Evolutionary conservation across 768 basidiomycete genomes (phyloP), one percentile per base, ranked within the genome.

Genomic region (Phaffia australis): DNA sequence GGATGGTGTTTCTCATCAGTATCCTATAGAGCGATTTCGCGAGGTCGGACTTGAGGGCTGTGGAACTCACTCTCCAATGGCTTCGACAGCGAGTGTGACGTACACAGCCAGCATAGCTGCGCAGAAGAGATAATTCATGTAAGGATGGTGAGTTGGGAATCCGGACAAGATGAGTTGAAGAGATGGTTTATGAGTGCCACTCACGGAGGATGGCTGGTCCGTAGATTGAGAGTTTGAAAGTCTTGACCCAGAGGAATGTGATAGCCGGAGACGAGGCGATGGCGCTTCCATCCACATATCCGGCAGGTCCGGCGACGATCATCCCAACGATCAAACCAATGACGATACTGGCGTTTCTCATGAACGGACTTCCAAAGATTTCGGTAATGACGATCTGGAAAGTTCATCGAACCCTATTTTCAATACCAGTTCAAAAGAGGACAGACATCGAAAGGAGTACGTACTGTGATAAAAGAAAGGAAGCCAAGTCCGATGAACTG

Each of bases 401-500:
- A 15, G 29, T 29, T 6, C 19, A 14, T 23, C 25, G 16, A 21
- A 3, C 6, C 4, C 6, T 23, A 59, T 5, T 59, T 35, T 85
- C 30, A 90, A 73, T 71, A 11, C 11, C 4, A 5, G 35, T 42
- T 21, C 51, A 27, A 52, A 52, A 52, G 51, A 52, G 18, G 27
- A 4, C n/a, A 18, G 49, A 50, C 15, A 50, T 14, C 21, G 51
- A 21, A 27, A 52, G n/a, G 51, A n/a, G 5, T 18, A n/a, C n/a
- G 16, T 6, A 21, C n/a, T 14, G 82, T 80, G 57, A 84, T 72
- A 76, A 90, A 91, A 0, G 85, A 85, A 32, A 91, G 79, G 80
- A 93, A 91, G 0, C 89, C 89, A 29, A 93, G 82, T 3, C 89
- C 89, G 56, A 90, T 86, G 77, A 88, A 88, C 72, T 89, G 81